A percentile compares a stretch with the other conserved stretches of the same genome.
These are phyloP conservation scores for Jatropha podagrica DNA, from an alignment of 441 rosid genomes.

Conservation along the genomic window DNA sequence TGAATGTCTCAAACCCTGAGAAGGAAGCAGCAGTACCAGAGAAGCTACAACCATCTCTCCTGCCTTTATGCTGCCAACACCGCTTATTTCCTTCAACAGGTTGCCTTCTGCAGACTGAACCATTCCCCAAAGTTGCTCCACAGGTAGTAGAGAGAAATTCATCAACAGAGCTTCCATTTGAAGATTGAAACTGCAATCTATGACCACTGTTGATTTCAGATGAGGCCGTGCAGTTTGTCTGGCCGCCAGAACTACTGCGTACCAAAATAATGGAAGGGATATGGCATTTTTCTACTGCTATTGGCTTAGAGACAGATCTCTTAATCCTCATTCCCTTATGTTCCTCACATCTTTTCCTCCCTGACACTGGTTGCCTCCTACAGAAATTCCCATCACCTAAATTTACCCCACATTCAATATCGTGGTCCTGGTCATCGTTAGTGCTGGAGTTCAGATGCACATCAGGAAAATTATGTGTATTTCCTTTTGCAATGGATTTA, in stretches of 20 bases:
- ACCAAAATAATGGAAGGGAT: background rate
- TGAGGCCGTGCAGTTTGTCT: background rate
- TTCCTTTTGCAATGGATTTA: constrained; percentile 9
- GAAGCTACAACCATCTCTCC: constrained; percentile 9
- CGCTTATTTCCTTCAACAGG: constrained; percentile 24
- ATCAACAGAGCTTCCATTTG: background rate
- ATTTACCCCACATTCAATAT: constrained; percentile 38
- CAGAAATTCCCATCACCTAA: constrained; percentile 42
- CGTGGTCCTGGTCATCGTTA: background rate
- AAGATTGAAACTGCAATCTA: background rate
- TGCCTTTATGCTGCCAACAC: constrained; percentile 40
- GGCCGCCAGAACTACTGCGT: constrained; percentile 3
- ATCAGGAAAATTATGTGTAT: constrained; percentile 17
- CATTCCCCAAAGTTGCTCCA: constrained; percentile 30
- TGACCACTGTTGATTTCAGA: background rate
- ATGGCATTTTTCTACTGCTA: constrained; percentile 11
- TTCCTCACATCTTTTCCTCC: constrained; percentile 46
- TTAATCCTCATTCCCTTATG: constrained; percentile 47
- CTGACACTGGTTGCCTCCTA: constrained; percentile 30
- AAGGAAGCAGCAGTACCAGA: background rate
- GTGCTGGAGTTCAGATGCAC: constrained; percentile 14
- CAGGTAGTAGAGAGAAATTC: constrained; percentile 17
- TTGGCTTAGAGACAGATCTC: constrained; percentile 13
- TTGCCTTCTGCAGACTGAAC: constrained; percentile 36
- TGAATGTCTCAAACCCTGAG: background rate